Evolutionary conservation across 164 flowering plant species (phyloP).

Genomic region (Taxillus chinensis): DNA sequence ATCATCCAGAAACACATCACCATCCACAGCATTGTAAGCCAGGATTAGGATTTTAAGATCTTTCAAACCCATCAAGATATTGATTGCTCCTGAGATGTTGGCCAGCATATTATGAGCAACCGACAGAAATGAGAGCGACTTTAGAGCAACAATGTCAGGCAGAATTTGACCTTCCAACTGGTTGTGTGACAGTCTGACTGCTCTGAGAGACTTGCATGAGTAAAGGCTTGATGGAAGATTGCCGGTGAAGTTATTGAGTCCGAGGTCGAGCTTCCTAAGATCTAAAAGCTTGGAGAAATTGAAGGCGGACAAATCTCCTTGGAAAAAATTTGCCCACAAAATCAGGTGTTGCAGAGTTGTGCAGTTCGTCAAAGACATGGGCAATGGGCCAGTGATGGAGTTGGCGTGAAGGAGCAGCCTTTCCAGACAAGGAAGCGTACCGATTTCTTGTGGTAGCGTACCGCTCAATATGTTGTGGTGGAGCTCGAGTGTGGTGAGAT

Average conservation of each 20-base stretch:
- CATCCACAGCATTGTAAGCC: constrained; percentile 21
- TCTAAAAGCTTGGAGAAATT: neutral
- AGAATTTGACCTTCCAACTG: neutral
- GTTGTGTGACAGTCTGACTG: neutral
- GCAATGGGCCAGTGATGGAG: neutral
- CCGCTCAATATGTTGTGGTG: neutral
- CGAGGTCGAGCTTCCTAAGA: neutral
- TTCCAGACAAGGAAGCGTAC: neutral
- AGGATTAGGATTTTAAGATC: constrained; percentile 36
- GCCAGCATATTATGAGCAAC: constrained; percentile 34
- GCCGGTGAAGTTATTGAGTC: neutral
- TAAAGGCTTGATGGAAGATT: neutral
- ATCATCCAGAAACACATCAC: constrained; percentile 29
- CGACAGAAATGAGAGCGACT: constrained; percentile 45
- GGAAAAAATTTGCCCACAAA: neutral
- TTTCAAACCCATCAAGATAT: constrained; percentile 27
- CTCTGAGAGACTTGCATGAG: neutral
- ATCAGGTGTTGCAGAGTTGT: neutral
- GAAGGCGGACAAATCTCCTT: neutral
- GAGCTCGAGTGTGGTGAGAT: neutral
- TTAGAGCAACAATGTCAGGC: constrained; percentile 7
- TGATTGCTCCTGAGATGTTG: constrained; percentile 35
- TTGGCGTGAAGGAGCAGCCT: neutral
- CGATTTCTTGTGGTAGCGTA: neutral
- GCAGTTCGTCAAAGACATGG: neutral